These are phyloP conservation scores for Rhododendron mucronatum DNA, from an alignment of 148 eudicot genomes.

Conservation along the genomic window DNA sequence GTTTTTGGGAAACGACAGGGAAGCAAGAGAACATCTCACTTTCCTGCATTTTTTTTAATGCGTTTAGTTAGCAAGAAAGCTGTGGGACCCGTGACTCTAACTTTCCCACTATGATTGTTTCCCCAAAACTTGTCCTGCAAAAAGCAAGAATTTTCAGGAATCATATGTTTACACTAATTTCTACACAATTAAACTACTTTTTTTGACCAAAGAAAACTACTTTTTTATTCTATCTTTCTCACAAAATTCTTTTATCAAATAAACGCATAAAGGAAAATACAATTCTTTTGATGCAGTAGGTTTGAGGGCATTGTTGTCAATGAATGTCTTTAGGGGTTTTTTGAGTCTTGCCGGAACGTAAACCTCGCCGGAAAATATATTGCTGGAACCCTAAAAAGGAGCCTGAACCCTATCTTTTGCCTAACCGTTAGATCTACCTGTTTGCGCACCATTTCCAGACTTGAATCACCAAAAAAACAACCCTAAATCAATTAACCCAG, in stretches of 20 bases:
- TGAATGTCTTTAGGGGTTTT: too few relatives aligned
- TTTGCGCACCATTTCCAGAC: too few relatives aligned
- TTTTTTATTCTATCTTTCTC: background rate
- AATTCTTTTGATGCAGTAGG: background rate
- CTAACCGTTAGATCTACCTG: too few relatives aligned
- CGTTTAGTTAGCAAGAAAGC: background rate
- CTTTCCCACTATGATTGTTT: background rate
- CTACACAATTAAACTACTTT: background rate
- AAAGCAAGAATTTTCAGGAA: background rate
- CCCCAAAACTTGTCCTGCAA: background rate
- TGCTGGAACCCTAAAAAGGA: too few relatives aligned
- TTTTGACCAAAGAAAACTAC: background rate
- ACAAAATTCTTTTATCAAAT: background rate
- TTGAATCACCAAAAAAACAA: too few relatives aligned
- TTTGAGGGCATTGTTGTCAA: too few relatives aligned
- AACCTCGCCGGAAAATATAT: too few relatives aligned
- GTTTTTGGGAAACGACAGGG: background rate
- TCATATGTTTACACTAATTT: background rate
- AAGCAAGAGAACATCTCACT: background rate
- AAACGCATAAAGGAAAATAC: background rate
- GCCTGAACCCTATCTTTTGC: too few relatives aligned
- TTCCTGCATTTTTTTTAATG: background rate
- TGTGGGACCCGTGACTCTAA: background rate
- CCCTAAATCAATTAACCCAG: too few relatives aligned
- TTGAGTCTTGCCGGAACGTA: too few relatives aligned